These are phyloP conservation scores for Akebia trifoliata DNA, from an alignment of 164 flowering plant genomes.

Conservation along the genomic window DNA sequence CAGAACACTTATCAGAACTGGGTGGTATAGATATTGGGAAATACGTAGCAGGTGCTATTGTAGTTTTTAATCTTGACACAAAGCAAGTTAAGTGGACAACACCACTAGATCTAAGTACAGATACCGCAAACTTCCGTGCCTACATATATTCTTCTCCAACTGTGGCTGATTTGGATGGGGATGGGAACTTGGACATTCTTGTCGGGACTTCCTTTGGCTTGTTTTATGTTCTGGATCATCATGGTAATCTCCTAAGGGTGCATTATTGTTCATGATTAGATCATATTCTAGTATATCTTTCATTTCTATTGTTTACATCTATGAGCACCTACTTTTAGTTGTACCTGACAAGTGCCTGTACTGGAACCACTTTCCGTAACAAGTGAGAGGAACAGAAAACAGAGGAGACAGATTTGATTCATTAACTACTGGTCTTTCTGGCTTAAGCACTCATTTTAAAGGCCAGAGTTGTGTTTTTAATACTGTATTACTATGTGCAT, in stretches of 20 bases:
- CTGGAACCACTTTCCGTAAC: too few relatives aligned
- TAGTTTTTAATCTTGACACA: conserved; percentile 92
- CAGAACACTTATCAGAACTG: conserved; percentile 78
- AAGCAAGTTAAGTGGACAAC: conserved; percentile 94
- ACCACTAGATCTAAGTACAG: conserved; percentile 75
- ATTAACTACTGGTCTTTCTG: too few relatives aligned
- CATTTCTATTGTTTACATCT: background rate
- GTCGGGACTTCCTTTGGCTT: conserved; percentile 95
- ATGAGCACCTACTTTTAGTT: too few relatives aligned
- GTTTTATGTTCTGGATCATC: conserved; percentile 93
- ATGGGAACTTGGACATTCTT: conserved; percentile 92
- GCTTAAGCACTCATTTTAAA: too few relatives aligned
- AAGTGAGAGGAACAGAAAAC: too few relatives aligned
- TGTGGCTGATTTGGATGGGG: conserved; percentile 94
- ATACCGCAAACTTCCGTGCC: conserved; percentile 63
- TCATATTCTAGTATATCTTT: background rate
- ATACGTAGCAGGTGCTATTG: conserved; percentile 85
- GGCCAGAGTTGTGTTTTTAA: too few relatives aligned
- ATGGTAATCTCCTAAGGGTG: conserved; percentile 48
- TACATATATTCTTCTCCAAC: conserved; percentile 94
- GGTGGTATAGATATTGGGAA: conserved; percentile 86
- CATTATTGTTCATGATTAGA: background rate
- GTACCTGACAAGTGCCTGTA: too few relatives aligned
- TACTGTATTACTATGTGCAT: too few relatives aligned
- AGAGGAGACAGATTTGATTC: too few relatives aligned